Evolutionary conservation across 73 alveolate genomes (phyloP), one percentile per base, ranked within the genome.

Genomic region (Halteria grandinella): DNA sequence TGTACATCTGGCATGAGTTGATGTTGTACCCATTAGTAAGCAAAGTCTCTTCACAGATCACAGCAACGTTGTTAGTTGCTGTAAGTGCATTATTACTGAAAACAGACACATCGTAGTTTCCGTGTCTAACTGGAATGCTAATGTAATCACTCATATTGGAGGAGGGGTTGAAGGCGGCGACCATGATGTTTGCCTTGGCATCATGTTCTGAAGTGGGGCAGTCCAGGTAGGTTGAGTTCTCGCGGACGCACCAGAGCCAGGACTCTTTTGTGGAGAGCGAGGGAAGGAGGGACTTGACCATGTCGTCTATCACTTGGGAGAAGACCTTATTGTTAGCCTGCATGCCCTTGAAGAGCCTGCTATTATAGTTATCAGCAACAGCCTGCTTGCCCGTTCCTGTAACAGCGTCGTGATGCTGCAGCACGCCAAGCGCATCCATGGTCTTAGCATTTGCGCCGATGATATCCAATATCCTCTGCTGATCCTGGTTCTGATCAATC

Each of bases 381-480:
- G 49, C 48, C 55, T 70, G 29, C 29, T 50, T 70, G 21, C 50
- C 70, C 1, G 83, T 70, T 18, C 83, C 83, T 1, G 83, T 18
- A 1, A 49, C 83, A 0, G 83, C 98, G 63, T 92, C 98, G 54
- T 92, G 98, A 62, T 92, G 98, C 85, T 88, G 87, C 15, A 51
- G 43, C 15, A 92, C 75, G 10, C 91, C 96, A 69, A 75, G 37
- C 8, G 37, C 52, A 37, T 57, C 75, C 55, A 57, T 4, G 47
- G 57, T 18, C 11, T 11, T 27, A 2, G 4, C 27, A 7, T 25
- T 0, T 0, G 52, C 69, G 23, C 15, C 34, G 11, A 36, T 3
- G 32, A 52, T 34, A 12, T 37, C 28, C 12, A 25, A 49, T 21
- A 36, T 7, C 27, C 25, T 14, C 0, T 6, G 1, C 15, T 55